These are phyloP conservation scores for Colletotrichum truncatum DNA, from an alignment of 2,329 filamentous ascomycete species.

Conservation along the genomic window DNA sequence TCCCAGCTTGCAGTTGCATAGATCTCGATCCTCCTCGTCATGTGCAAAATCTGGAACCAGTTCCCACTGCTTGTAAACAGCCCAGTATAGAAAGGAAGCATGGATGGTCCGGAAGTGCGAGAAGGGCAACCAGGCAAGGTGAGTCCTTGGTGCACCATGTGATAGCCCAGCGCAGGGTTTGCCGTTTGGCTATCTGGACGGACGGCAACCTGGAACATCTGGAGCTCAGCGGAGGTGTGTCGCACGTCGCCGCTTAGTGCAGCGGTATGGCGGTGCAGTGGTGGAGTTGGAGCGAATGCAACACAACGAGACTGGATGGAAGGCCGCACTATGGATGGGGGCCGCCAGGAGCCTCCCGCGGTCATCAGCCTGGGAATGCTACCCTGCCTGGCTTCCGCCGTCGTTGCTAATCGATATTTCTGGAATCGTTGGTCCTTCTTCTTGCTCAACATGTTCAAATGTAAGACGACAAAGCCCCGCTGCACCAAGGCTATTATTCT, in stretches of 20 bases:
- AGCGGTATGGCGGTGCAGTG: slow-evolving; percentile 13
- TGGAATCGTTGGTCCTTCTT: not conserved
- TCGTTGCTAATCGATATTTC: slow-evolving; percentile 21
- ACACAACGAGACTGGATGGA: slow-evolving; percentile 19
- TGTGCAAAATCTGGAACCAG: slow-evolving; percentile 15
- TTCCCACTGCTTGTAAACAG: slow-evolving; percentile 11
- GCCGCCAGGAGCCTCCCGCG: slow-evolving; percentile 27
- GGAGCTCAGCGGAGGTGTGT: not conserved
- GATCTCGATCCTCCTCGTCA: slow-evolving; percentile 14
- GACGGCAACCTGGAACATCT: not conserved
- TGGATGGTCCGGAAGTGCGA: too few relatives aligned
- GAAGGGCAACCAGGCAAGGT: not conserved
- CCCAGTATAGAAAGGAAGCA: not conserved
- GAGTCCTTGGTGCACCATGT: slow-evolving; percentile 23
- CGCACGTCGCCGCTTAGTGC: not conserved
- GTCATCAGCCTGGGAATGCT: slow-evolving; percentile 24
- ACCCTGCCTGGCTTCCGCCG: slow-evolving; percentile 9
- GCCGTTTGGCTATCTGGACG: not conserved
- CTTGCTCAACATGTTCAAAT: not conserved
- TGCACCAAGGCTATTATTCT: not conserved
- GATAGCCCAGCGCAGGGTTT: slow-evolving; percentile 11
- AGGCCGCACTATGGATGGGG: slow-evolving; percentile 16
- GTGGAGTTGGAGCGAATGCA: slow-evolving; percentile 11
- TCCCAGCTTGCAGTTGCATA: not conserved
- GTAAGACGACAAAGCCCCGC: not conserved